A percentile compares a stretch with the other conserved stretches of the same genome.
Conservation (phyloP, 495 filamentous ascomycete species). For the Penicillium manginii region DNA sequence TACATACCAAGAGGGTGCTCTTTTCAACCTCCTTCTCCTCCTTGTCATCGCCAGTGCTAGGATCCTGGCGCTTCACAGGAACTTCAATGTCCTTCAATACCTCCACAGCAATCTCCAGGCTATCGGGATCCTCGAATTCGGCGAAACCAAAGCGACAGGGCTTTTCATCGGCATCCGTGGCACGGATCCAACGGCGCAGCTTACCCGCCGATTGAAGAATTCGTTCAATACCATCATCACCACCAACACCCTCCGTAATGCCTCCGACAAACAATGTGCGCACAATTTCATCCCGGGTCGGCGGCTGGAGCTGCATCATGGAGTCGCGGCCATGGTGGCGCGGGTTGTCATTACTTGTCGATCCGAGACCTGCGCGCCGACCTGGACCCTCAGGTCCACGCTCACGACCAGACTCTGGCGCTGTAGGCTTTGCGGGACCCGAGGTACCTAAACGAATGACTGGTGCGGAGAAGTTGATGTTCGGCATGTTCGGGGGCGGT, state of each 20-base stretch:
- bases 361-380: slow-evolving; percentile 70
- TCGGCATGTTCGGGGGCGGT: slow-evolving; percentile 88
- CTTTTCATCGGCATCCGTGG: slow-evolving; percentile 80
- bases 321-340: slow-evolving; percentile 72
- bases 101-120: slow-evolving; percentile 83
- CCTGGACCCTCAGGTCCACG: slow-evolving; percentile 50
- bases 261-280: slow-evolving; percentile 89
- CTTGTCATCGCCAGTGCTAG: slow-evolving; percentile 49
- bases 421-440: slow-evolving; percentile 65
- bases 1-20: slow-evolving; percentile 62
- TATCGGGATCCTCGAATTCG: slow-evolving; percentile 92
- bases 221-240: slow-evolving; percentile 81
- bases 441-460: slow-evolving; percentile 88
- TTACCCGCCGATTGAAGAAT: slow-evolving; percentile 78
- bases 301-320: slow-evolving; percentile 79
- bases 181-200: slow-evolving; percentile 83
- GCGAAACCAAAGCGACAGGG: slow-evolving; percentile 92
- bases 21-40: slow-evolving; percentile 68
- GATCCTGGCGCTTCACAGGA: slow-evolving; percentile 72
- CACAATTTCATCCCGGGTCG: slow-evolving; percentile 86
- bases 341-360: slow-evolving; percentile 66
- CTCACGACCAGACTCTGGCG: slow-evolving; percentile 54
- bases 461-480: slow-evolving; percentile 97
- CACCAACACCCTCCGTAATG: slow-evolving; percentile 75
- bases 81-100: slow-evolving; percentile 85